Percentiles rank a stretch among this genome's conserved stretches.
phyloP scores from a whole-genome alignment of 2,329 filamentous ascomycete species.

The Drechslerella dactyloides region DNA sequence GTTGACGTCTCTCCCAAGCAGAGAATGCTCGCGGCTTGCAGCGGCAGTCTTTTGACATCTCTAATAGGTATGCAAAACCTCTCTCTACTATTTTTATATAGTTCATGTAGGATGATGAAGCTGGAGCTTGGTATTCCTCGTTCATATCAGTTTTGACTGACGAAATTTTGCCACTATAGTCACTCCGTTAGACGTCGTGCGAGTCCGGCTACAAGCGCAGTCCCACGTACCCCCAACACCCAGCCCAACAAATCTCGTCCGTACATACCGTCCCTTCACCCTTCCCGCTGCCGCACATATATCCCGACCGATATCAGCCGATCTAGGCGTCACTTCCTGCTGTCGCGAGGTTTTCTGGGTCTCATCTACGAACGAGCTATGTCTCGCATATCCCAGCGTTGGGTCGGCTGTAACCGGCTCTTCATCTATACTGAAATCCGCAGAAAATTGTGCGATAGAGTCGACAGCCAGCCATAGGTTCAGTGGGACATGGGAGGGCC shows the following conservation, averaged over 20 bases:
- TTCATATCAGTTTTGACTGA: too few species aligned
- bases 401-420: constrained; percentile 56
- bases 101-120: constrained; percentile 32
- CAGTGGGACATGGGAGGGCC: constrained; percentile 86
- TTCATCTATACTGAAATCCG: constrained; percentile 61
- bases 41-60: constrained; percentile 87
- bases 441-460: constrained; percentile 80
- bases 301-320: constrained; percentile 74
- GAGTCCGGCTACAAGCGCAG: constrained; percentile 92
- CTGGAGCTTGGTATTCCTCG: too few species aligned
- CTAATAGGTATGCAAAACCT: constrained; percentile 72
- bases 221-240: constrained; percentile 60
- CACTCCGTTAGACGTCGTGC: constrained; percentile 94
- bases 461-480: constrained; percentile 83
- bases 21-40: constrained; percentile 92
- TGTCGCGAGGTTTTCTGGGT: constrained; percentile 98
- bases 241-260: not conserved
- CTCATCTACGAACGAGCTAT: constrained; percentile 80
- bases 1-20: constrained; percentile 79
- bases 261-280: constrained; percentile 61
- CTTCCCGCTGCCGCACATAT: constrained; percentile 66
- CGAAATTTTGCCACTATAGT: constrained; percentile 64
- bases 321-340: constrained; percentile 86
- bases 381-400: constrained; percentile 72
- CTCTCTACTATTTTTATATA: constrained; percentile 35